Evolutionary conservation across 208 protist species (phyloP).

Genomic region (Crithidia brevicula): DNA sequence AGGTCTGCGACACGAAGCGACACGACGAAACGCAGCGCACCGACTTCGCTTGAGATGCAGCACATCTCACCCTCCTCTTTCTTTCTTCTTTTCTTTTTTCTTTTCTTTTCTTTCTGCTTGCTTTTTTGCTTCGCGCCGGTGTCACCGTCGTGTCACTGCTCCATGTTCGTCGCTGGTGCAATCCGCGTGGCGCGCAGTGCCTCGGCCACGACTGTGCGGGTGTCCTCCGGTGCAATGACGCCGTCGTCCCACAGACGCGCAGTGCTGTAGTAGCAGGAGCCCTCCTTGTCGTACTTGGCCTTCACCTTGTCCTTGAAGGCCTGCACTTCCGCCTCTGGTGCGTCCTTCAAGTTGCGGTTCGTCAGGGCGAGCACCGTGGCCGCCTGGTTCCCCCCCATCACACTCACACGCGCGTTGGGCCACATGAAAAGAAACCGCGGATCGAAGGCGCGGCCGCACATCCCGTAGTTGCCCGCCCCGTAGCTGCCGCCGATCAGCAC

Average conservation of each 20-base stretch:
- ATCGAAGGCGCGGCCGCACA: conserved; percentile 95
- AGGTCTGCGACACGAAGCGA: no score
- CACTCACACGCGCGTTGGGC: conserved; percentile 96
- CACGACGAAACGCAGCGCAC: no score
- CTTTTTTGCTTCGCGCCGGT: not conserved
- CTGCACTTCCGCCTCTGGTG: conserved; percentile 58
- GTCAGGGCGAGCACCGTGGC: conserved; percentile 90
- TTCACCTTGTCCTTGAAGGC: conserved; percentile 77
- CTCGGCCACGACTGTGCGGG: conserved; percentile 87
- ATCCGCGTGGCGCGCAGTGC: conserved; percentile 74
- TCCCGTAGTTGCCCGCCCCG: conserved; percentile 98
- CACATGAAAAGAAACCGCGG: conserved; percentile 97
- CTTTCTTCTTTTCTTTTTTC: no score
- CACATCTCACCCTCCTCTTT: no score
- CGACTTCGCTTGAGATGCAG: no score
- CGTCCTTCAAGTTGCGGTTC: conserved; percentile 52
- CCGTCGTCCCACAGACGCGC: conserved; percentile 97
- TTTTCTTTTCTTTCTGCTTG: not conserved
- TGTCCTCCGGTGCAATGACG: conserved; percentile 93
- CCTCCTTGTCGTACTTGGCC: conserved; percentile 94
- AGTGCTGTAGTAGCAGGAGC: conserved; percentile 92
- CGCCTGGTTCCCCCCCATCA: conserved; percentile 98
- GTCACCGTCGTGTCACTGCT: not conserved
- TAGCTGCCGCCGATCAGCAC: conserved; percentile 96
- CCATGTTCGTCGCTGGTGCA: conserved; percentile 47